Conservation (phyloP, 331 rosid species). For the Rhamnella rubrinervis region DNA sequence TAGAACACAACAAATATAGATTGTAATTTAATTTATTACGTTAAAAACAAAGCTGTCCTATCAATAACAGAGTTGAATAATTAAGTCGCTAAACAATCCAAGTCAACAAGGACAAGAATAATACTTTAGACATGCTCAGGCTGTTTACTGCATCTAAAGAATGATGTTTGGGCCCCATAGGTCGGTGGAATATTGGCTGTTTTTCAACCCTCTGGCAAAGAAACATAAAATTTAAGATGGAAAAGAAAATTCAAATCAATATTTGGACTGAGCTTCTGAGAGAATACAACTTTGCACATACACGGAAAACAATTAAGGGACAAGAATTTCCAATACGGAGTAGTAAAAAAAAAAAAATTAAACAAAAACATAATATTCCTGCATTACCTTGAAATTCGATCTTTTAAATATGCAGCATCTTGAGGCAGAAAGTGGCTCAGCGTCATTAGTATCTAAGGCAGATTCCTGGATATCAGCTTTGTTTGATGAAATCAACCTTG, state of each 20-base stretch:
- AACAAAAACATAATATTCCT: background rate
- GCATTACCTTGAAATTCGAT: conserved; percentile 59
- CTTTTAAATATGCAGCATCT: conserved; percentile 66
- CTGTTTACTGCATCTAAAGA: conserved; percentile 52
- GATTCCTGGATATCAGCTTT: conserved; percentile 54
- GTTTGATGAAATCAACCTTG: conserved; percentile 71
- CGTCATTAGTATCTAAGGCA: conserved; percentile 45
- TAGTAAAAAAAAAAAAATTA: conserved; percentile 7
- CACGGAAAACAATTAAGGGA: background rate
- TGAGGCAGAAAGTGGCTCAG: conserved; percentile 74
- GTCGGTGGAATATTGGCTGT: conserved; percentile 66
- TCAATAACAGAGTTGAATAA: conserved; percentile 19
- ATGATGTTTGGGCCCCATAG: conserved; percentile 71
- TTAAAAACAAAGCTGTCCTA: conserved; percentile 14
- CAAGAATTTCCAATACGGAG: background rate
- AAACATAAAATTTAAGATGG: conserved; percentile 13
- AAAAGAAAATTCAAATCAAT: background rate
- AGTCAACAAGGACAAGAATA: conserved; percentile 24
- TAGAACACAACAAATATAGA: conserved; percentile 28
- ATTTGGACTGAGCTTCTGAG: conserved; percentile 10
- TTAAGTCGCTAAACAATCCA: conserved; percentile 6
- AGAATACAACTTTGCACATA: background rate
- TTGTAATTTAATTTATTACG: conserved; percentile 6
- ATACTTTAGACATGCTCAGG: conserved; percentile 57
- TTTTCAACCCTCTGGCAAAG: conserved; percentile 53